phyloP scores from a whole-genome alignment of 495 filamentous ascomycete genomes.

The Aspergillus diversus region DNA sequence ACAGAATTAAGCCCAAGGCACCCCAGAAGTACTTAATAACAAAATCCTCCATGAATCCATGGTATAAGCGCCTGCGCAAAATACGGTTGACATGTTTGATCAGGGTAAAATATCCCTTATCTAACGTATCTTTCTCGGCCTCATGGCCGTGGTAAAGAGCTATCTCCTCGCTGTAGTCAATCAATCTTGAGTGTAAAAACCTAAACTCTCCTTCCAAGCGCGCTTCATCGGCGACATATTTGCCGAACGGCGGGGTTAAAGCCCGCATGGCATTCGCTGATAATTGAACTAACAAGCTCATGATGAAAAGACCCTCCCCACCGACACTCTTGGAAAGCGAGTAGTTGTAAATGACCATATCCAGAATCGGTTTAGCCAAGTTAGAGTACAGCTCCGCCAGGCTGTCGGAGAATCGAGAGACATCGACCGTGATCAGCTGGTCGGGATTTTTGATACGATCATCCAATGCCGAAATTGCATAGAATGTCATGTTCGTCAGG shows the following conservation, averaged over 20 bases:
- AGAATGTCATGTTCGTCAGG: slow-evolving; percentile 95
- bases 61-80: slow-evolving; percentile 83
- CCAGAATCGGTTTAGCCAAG: slow-evolving; percentile 90
- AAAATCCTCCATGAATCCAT: slow-evolving; percentile 98
- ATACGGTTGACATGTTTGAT: slow-evolving; percentile 99
- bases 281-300: slow-evolving; percentile 90
- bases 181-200: slow-evolving; percentile 90
- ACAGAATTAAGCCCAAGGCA: slow-evolving; percentile 88
- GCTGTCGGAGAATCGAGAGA: slow-evolving; percentile 93
- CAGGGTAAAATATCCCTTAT: slow-evolving; percentile 97
- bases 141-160: slow-evolving; percentile 93
- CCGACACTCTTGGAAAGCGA: slow-evolving; percentile 91
- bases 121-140: slow-evolving; percentile 93
- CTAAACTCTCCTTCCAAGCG: slow-evolving; percentile 94
- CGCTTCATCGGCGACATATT: slow-evolving; percentile 96
- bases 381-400: slow-evolving; percentile 96
- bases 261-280: slow-evolving; percentile 93
- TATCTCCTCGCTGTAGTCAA: slow-evolving; percentile 94
- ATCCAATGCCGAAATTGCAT: slow-evolving; percentile 91
- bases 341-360: slow-evolving; percentile 96
- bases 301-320: slow-evolving; percentile 90
- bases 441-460: slow-evolving; percentile 99
- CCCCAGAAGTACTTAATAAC: slow-evolving; percentile 99
- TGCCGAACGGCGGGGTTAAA: slow-evolving; percentile 95
- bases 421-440: slow-evolving; percentile 95